phyloP scores from a whole-genome alignment of 495 filamentous ascomycete species.

The Emericellopsis terricola region DNA sequence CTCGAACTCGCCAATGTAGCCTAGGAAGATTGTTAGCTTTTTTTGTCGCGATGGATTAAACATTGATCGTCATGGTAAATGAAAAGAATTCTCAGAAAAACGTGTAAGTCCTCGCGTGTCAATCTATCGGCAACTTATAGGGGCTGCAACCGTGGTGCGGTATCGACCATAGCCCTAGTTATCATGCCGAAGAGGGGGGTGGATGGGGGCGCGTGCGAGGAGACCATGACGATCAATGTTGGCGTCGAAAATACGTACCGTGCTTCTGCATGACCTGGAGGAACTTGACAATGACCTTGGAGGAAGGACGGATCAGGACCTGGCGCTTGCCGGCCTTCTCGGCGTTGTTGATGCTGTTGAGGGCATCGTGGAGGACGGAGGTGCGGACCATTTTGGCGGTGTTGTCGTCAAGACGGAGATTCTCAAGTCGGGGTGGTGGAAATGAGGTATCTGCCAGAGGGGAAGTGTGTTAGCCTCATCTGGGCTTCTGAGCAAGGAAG shows the following conservation, averaged over 20 bases:
- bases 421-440: constrained; percentile 55
- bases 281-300: constrained; percentile 99
- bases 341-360: constrained; percentile 99
- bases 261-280: constrained; percentile 96
- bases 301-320: constrained; percentile 86
- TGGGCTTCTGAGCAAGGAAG: constrained; percentile 72
- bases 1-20: constrained; percentile 99
- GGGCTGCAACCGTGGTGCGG: constrained; percentile 66
- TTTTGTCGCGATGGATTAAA: constrained; percentile 82
- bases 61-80: constrained; percentile 52
- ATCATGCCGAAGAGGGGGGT: constrained; percentile 63
- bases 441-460: constrained; percentile 58
- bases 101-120: constrained; percentile 70
- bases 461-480: constrained; percentile 54
- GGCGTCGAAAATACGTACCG: constrained; percentile 75
- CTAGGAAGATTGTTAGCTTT: constrained; percentile 40
- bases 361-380: constrained; percentile 95
- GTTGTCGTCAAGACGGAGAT: constrained; percentile 25
- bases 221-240: too few species aligned
- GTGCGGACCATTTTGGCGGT: constrained; percentile 92
- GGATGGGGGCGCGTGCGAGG: too few species aligned
- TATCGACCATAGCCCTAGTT: constrained; percentile 86
- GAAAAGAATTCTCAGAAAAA: constrained; percentile 37
- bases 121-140: constrained; percentile 99
- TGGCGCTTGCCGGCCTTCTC: constrained; percentile 98